Evolutionary conservation across 2,329 filamentous ascomycete genomes (phyloP).

Genomic region (Pseudopyrenochaeta lycopersici): DNA sequence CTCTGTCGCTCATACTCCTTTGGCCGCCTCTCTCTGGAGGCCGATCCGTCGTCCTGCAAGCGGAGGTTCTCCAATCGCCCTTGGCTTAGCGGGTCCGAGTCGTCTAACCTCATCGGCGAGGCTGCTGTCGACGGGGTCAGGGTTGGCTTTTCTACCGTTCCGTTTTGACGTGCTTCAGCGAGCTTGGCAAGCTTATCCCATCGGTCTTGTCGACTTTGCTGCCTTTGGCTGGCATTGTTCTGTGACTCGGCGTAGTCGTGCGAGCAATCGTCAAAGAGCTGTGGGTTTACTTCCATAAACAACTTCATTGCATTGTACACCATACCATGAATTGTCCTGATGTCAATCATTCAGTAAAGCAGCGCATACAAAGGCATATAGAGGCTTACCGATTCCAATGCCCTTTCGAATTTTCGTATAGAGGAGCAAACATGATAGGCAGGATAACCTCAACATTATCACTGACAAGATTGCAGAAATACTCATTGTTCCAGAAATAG

Average conservation of each 20-base stretch:
- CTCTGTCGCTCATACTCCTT: slow-evolving; percentile 52
- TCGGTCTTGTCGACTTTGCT: slow-evolving; percentile 82
- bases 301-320: slow-evolving; percentile 99
- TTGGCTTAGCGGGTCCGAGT: slow-evolving; percentile 80
- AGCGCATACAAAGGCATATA: neutral
- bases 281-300: slow-evolving; percentile 99
- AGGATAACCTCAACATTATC: slow-evolving; percentile 99
- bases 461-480: slow-evolving; percentile 98
- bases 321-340: slow-evolving; percentile 98
- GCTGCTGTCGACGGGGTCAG: slow-evolving; percentile 44
- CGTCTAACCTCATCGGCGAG: slow-evolving; percentile 66
- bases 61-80: slow-evolving; percentile 90
- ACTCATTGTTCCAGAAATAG: slow-evolving; percentile 99
- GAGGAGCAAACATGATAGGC: slow-evolving; percentile 97
- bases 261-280: slow-evolving; percentile 97
- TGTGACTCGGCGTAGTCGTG: slow-evolving; percentile 98
- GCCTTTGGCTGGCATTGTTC: slow-evolving; percentile 85
- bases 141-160: slow-evolving; percentile 40
- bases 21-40: slow-evolving; percentile 48
- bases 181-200: slow-evolving; percentile 88
- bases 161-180: slow-evolving; percentile 74
- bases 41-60: slow-evolving; percentile 75
- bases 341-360: slow-evolving; percentile 23
- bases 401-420: slow-evolving; percentile 98
- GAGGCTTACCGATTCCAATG: slow-evolving; percentile 91